These are phyloP conservation scores for Deinandra increscens DNA, from an alignment of 129 eudicot species.

Conservation along the genomic window DNA sequence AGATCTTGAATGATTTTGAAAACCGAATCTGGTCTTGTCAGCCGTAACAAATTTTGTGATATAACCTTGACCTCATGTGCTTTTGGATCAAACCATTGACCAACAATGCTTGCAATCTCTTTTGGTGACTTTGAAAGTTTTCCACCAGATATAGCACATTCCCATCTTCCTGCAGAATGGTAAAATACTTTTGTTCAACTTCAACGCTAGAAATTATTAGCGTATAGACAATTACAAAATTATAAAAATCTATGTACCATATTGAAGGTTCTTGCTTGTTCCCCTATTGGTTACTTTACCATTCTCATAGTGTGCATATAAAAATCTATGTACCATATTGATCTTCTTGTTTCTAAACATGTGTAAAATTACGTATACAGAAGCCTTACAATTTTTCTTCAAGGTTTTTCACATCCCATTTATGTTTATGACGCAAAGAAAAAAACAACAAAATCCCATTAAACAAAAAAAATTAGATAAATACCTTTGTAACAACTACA, in stretches of 20 bases:
- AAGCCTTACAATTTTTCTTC: too few species aligned
- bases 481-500: too few species aligned
- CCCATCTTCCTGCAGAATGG: slow-evolving; percentile 80
- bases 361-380: too few species aligned
- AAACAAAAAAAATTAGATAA: too few species aligned
- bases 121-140: slow-evolving; percentile 90
- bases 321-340: too few species aligned
- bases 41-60: slow-evolving; percentile 74
- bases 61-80: slow-evolving; percentile 66
- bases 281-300: neutral
- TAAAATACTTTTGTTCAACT: neutral
- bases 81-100: slow-evolving; percentile 92
- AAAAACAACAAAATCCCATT: too few species aligned
- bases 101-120: slow-evolving; percentile 73
- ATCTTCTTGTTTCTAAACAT: too few species aligned
- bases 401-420: too few species aligned
- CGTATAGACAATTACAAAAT: neutral
- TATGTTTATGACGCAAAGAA: too few species aligned
- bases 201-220: neutral
- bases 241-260: neutral
- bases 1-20: slow-evolving; percentile 96
- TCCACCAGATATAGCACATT: slow-evolving; percentile 90
- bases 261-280: neutral
- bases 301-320: too few species aligned
- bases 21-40: slow-evolving; percentile 87